A percentile compares a stretch with the other conserved stretches of the same genome.
Evolutionary conservation across 176 grass and related monocot species (phyloP).

Genomic region (Eleusine indica): DNA sequence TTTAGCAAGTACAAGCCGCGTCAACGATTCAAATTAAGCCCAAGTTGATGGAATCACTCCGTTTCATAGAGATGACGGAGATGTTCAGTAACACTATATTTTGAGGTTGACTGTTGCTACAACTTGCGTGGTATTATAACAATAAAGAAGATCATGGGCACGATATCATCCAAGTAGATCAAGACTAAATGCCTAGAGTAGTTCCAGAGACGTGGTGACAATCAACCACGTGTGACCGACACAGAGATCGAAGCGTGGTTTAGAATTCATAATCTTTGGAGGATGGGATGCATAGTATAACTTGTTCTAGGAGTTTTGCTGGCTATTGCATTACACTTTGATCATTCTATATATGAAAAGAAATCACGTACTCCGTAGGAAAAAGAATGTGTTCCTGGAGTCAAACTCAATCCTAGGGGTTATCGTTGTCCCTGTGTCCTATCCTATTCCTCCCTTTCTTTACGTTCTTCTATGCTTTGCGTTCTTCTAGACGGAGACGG

Average conservation of each 20-base stretch:
- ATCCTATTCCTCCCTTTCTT: background rate
- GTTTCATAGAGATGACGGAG: background rate
- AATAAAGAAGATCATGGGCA: background rate
- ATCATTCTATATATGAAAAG: no score
- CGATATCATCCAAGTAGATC: constrained; percentile 6
- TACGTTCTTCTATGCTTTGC: background rate
- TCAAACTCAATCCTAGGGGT: background rate
- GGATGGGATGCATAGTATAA: no score
- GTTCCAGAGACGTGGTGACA: constrained; percentile 15
- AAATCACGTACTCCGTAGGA: no score
- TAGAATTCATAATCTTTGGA: background rate
- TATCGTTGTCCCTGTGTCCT: background rate
- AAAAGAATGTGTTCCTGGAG: background rate
- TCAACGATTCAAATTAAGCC: background rate
- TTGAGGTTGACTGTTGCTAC: constrained; percentile 27
- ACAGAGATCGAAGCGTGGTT: background rate
- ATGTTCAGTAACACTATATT: background rate
- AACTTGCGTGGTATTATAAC: background rate
- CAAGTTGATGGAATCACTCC: background rate
- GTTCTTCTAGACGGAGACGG: constrained; percentile 1
- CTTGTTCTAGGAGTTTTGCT: no score
- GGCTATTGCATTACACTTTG: no score
- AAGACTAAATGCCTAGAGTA: background rate
- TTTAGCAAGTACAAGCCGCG: background rate
- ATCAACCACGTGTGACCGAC: background rate